Evolutionary conservation across 1,284 basidiomycete genomes (phyloP).

Genomic region (Cutaneotrichosporon daszewskae): DNA sequence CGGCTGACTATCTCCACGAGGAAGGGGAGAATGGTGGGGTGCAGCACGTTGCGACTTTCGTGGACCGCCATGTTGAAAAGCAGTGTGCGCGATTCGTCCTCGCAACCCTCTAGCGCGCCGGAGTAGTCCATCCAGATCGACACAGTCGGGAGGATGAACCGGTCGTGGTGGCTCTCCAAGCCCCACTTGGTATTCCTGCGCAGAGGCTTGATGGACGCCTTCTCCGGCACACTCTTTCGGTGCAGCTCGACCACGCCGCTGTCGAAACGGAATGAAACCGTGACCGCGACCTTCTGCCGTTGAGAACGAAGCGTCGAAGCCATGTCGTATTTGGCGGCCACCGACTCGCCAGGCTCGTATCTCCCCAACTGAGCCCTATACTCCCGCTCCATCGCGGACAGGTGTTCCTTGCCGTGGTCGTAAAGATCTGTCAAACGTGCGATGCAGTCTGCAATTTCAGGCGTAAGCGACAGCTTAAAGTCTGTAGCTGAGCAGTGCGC

Average conservation of each 20-base stretch:
- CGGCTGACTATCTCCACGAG: conserved; percentile 55
- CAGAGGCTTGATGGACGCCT: not conserved
- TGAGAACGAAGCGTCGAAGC: not conserved
- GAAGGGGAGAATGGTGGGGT: conserved; percentile 76
- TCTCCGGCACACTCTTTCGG: conserved; percentile 12
- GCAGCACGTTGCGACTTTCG: conserved; percentile 73
- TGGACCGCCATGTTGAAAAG: conserved; percentile 58
- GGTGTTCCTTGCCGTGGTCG: conserved; percentile 68
- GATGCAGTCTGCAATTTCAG: conserved; percentile 69
- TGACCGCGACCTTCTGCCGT: conserved; percentile 50
- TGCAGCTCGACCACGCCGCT: conserved; percentile 56
- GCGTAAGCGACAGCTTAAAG: conserved; percentile 77
- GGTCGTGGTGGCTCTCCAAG: conserved; percentile 32
- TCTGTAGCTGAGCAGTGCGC: conserved; percentile 73
- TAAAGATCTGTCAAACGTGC: conserved; percentile 81
- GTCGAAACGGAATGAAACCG: conserved; percentile 67
- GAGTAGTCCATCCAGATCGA: conserved; percentile 69
- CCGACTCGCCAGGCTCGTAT: conserved; percentile 13
- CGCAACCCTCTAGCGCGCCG: conserved; percentile 9
- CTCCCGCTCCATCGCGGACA: conserved; percentile 58
- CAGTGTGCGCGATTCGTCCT: conserved; percentile 10
- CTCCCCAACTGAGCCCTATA: conserved; percentile 34
- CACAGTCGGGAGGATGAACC: conserved; percentile 60
- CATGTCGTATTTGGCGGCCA: conserved; percentile 25
- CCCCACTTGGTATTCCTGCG: no score